Conservation (phyloP, 768 basidiomycete species). For the Boletus pseudopeckii region DNA sequence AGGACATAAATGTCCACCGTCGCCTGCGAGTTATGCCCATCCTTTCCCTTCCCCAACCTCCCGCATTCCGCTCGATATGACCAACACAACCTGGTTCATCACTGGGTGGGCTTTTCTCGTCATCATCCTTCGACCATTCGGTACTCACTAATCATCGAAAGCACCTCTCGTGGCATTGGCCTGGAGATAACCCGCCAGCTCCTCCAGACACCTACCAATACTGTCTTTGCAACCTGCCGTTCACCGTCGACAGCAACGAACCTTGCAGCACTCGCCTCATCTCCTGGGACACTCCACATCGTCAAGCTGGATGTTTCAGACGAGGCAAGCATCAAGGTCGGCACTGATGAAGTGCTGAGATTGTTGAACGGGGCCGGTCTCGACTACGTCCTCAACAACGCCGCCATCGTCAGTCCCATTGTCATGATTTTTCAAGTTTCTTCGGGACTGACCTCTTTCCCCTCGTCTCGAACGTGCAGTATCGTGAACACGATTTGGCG, state of each 20-base stretch:
- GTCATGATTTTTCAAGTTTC: neutral
- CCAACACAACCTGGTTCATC: slow-evolving; percentile 7
- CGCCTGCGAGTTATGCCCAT: neutral
- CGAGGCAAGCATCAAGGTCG: slow-evolving; percentile 24
- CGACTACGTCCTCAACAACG: slow-evolving; percentile 29
- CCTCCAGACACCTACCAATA: slow-evolving; percentile 13
- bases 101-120: slow-evolving; percentile 1
- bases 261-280: slow-evolving; percentile 7
- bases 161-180: slow-evolving; percentile 14
- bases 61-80: neutral
- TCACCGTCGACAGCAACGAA: slow-evolving; percentile 15
- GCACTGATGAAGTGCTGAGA: slow-evolving; percentile 7
- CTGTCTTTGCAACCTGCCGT: slow-evolving; percentile 24
- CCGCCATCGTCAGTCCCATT: slow-evolving; percentile 33
- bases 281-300: slow-evolving; percentile 32
- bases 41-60: neutral
- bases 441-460: neutral
- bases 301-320: slow-evolving; percentile 32
- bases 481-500: slow-evolving; percentile 20
- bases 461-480: slow-evolving; percentile 10
- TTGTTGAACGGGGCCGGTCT: neutral
- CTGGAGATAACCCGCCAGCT: slow-evolving; percentile 12
- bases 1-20: neutral
- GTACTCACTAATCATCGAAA: neutral
- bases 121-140: neutral